Base-by-base conservation (phyloP, 78 protist genomes). In the Dictyostelium intermedium region DNA sequence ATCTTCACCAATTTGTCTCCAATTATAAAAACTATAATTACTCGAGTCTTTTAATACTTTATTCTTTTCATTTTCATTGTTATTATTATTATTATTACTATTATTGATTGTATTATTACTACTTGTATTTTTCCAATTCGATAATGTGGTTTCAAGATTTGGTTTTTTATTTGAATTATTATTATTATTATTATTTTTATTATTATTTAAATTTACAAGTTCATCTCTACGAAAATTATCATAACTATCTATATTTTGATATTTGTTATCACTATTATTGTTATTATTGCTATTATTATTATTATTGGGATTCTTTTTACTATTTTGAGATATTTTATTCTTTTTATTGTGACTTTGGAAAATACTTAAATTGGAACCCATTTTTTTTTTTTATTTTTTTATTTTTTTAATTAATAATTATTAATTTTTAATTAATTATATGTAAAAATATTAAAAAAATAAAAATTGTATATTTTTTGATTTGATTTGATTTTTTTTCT, bases 1-100 rank as follows among this genome's bases (percentile, higher is more conserved):
- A 37, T 8, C 20, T 23, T 30, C 41, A 11, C 47, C 32, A 39
- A 77, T 41, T n/a, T 41, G 50, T 32, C 53, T 39, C 82, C 82
- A 77, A 32, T 77, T 77, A 77, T 41, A 77, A 43, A 77, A 77
- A 16, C 35, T n/a, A 77, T 41, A 77, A 39, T 77, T 77, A 30
- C 39, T 30, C 16, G 25, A 30, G 18, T 72, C 79, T 18, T 72
- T 72, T 72, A 72, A 66, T 10, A 27, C 27, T 66, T 66, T 66
- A 66, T 66, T 66, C 32, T 27, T 66, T 11, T 66, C 74, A 66
- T 66, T 66, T 66, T n/a, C 35, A 66, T 66, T 61, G n/a, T 7
- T 61, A 60, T 16, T 60, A n/a, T 60, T 60, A 20, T 23, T 61
- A 25, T 61, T 61, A 61, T 3, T 60, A 25, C 23, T 66, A 66